Evolutionary conservation across 1,139 yeast genomes (phyloP).

Genomic region (Spathaspora sp.): DNA sequence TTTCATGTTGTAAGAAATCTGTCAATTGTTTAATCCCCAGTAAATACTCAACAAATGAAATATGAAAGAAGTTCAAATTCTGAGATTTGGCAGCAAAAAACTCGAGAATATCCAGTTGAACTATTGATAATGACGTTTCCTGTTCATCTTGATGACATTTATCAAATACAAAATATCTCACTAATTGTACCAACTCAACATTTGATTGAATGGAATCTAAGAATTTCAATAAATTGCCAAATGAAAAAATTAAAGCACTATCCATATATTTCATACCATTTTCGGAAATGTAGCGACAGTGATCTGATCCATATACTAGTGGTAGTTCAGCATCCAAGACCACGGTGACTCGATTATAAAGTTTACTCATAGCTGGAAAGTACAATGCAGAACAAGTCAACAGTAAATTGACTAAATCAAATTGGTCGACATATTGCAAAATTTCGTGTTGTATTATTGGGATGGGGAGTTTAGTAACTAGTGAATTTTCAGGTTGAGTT

Average conservation of each 20-base stretch:
- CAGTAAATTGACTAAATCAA: conserved; percentile 29
- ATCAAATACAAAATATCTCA: conserved; percentile 36
- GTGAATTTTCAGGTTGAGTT: conserved; percentile 10
- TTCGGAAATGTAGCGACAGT: conserved; percentile 22
- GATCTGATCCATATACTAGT: conserved; percentile 17
- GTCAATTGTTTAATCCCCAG: conserved; percentile 27
- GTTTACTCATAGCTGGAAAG: conserved; percentile 22
- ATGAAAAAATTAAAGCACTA: conserved; percentile 25
- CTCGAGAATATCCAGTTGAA: conserved; percentile 27
- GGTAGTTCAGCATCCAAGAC: conserved; percentile 33
- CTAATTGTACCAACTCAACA: conserved; percentile 21
- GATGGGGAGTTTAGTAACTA: conserved; percentile 10
- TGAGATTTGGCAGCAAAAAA: conserved; percentile 27
- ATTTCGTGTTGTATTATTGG: conserved; percentile 11
- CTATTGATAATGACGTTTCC: conserved; percentile 10
- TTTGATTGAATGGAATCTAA: conserved; percentile 20
- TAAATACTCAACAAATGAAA: conserved; percentile 32
- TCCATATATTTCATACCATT: conserved; percentile 35
- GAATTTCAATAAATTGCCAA: conserved; percentile 21
- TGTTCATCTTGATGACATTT: conserved; percentile 25
- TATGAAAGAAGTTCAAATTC: conserved; percentile 33
- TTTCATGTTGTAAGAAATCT: conserved; percentile 22
- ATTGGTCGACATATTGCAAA: conserved; percentile 29
- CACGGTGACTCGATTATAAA: conserved; percentile 35
- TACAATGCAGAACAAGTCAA: conserved; percentile 25